Evolutionary conservation across 345 rosid genomes (phyloP), one percentile per base, ranked within the genome.

Genomic region (Citrus medica): DNA sequence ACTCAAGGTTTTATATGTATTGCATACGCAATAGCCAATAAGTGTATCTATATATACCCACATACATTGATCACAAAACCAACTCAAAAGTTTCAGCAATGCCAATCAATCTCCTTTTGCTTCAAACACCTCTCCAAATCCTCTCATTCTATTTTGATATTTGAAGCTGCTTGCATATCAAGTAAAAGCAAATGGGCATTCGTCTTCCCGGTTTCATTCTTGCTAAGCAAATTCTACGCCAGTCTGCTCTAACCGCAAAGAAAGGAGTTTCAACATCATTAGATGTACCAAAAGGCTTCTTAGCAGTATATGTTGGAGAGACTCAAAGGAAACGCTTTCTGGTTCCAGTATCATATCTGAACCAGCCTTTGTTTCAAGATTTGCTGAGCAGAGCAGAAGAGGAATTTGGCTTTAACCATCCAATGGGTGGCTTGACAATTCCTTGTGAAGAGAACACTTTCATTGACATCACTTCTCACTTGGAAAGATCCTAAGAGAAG

Each of bases 321-420:
- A 76, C 62, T 28, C 80, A 81, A 56, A 79, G 33, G 73, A 85
- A 73, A 59, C 55, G 86, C 19, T 83, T 66, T 32, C 46, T 80
- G 38, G 74, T 85, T 40, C 88, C 86, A 0, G 65, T 87, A 32
- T 72, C 88, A 12, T 79, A 51, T 25, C 51, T 87, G 71, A 83
- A 85, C 24, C 87, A 83, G 28, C 83, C 85, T 77, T 81, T 84
- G 48, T 83, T 87, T 60, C 83, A 75, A 59, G 82, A 78, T 58
- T 79, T 87, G 77, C 82, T 85, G 1, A 61, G 24, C 17, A 80
- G 40, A 33, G 85, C 85, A 0, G 86, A 84, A 75, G 82, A 87
- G 73, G 86, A 84, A 58, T 87, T 84, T 27, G 86, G 87, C 4
- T 87, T 76, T 61, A 21, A 84, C 27, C 83, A 87, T 77, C 83